These are phyloP conservation scores for Nicotiana benthamiana DNA, from an alignment of 257 asterid species.

Conservation along the genomic window DNA sequence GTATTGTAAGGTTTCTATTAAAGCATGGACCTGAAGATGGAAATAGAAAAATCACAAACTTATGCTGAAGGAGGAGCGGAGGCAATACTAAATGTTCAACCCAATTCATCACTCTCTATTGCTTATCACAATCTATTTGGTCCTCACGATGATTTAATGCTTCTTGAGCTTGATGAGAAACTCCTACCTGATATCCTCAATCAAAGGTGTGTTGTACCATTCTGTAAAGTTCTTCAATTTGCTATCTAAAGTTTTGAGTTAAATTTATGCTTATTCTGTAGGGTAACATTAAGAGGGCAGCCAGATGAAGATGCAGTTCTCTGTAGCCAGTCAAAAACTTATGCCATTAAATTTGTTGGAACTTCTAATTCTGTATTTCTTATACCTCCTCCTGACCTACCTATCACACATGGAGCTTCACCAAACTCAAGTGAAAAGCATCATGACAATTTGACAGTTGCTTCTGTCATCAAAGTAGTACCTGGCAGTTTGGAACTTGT, in stretches of 20 bases:
- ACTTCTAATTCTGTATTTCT: constrained; percentile 85
- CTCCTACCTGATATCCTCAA: constrained; percentile 65
- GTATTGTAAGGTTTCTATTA: neutral
- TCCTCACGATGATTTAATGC: constrained; percentile 65
- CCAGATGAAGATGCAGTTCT: constrained; percentile 93
- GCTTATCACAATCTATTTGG: constrained; percentile 68
- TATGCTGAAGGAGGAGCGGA: constrained; percentile 57
- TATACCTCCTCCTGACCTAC: constrained; percentile 52
- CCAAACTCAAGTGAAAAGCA: constrained; percentile 24
- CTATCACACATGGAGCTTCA: constrained; percentile 11
- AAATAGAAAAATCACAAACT: constrained; percentile 19
- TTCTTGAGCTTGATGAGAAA: constrained; percentile 82
- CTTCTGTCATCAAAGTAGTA: constrained; percentile 64
- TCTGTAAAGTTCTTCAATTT: neutral
- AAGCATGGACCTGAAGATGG: neutral
- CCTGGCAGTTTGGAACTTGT: constrained; percentile 84
- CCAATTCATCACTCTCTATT: constrained; percentile 53
- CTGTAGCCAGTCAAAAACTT: constrained; percentile 76
- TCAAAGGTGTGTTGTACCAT: constrained; percentile 43
- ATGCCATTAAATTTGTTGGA: constrained; percentile 83
- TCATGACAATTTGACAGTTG: constrained; percentile 26
- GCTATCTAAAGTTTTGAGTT: neutral
- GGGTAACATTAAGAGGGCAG: constrained; percentile 84
- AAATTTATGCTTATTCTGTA: constrained; percentile 13
- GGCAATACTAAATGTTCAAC: constrained; percentile 54